A percentile compares a stretch with the other conserved stretches of the same genome.
Evolutionary conservation across 2,329 filamentous ascomycete genomes (phyloP).

Genomic region (Macrophomina pseudophaseolina): DNA sequence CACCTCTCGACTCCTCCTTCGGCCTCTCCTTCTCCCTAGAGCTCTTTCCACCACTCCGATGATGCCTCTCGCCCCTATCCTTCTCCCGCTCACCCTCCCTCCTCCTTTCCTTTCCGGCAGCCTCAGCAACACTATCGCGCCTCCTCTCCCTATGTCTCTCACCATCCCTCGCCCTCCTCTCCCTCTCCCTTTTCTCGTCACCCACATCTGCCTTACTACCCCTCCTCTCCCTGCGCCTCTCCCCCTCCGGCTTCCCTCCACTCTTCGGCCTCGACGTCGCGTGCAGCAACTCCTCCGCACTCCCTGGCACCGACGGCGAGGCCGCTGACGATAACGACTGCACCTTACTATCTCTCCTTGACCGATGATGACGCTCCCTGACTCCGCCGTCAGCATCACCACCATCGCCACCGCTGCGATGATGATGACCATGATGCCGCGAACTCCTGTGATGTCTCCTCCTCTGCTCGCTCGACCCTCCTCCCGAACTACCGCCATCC

Average conservation of each 20-base stretch:
- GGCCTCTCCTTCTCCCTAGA: slow-evolving; percentile 10
- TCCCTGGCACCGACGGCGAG: background rate
- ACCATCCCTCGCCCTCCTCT: background rate
- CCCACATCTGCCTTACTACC: no score
- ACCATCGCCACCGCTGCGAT: background rate
- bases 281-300: background rate
- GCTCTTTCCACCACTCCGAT: slow-evolving; percentile 6
- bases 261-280: background rate
- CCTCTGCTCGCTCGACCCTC: slow-evolving; percentile 3
- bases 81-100: background rate
- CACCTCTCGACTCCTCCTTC: slow-evolving; percentile 10
- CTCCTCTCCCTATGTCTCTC: background rate
- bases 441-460: background rate
- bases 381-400: background rate
- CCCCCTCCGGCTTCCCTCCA: background rate
- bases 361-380: background rate
- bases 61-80: background rate
- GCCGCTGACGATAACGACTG: no score
- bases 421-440: background rate
- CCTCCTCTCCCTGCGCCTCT: background rate
- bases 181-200: background rate
- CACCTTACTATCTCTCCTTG: slow-evolving; percentile 6
- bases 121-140: background rate
- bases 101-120: background rate
- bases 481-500: background rate